Base-by-base conservation (phyloP, 139 green algal genomes). In the Mesotaenium endlicherianum region DNA sequence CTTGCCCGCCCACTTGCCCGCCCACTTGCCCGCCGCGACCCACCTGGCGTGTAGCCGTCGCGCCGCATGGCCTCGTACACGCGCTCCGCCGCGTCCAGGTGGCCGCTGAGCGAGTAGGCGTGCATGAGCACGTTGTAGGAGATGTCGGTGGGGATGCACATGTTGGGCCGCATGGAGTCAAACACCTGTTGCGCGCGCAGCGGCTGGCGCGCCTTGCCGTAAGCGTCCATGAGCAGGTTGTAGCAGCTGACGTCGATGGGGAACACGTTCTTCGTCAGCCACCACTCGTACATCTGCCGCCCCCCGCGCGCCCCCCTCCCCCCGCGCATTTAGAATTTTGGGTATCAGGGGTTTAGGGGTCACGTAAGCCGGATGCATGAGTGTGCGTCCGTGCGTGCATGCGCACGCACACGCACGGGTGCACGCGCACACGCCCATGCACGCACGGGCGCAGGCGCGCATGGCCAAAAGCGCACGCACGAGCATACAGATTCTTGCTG, bases 191-290 rank as follows among this genome's bases (percentile, higher is more conserved):
- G 68, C 30, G 67, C 78, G 36, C 34, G 34, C 67, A 11, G 16
- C 47, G 72, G 26, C 36, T 82, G 26, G 38, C 68, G 39, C 50
- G 64, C 41, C 50, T 84, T 85, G 3, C 67, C 78, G 6, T 43
- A 36, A 20, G 42, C 78, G 20, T 83, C 78, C 78, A 85, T 44
- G n/a, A 85, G 38, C 36, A 81, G 44, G 68, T 83, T 85, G 78
- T 55, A 85, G n/a, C 26, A 58, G 44, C 36, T n/a, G 26, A 83
- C 44, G 55, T 81, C 78, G 39, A 67, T 4, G 8, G n/a, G 42
- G 11, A 84, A 83, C 69, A 5, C 30, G 3, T 4, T 4, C 0
- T 75, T 30, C 55, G 39, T 8, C 50, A 81, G 26, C 50, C 36
- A 30, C 74, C 74, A 81, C 55, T 81, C 50, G 39, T 58, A 81